phyloP scores from a whole-genome alignment of 305 asterid genomes.

The Fraxinus albicans region DNA sequence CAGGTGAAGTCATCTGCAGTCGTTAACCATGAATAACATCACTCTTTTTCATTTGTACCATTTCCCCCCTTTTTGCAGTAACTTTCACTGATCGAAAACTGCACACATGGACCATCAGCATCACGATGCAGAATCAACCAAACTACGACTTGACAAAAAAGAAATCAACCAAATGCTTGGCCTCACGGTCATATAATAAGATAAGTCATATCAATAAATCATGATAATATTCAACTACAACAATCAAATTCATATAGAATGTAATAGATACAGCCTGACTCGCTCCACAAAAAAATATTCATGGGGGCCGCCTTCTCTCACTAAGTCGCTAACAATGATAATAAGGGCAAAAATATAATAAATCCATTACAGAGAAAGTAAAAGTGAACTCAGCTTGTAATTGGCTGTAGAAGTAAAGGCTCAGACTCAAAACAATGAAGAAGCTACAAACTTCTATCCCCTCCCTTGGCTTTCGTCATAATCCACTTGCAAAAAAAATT shows the following conservation, averaged over 20 bases:
- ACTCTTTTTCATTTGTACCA: neutral
- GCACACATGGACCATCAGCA: neutral
- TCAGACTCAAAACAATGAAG: neutral
- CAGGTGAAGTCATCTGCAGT: neutral
- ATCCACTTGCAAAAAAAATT: neutral
- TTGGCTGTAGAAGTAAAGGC: constrained; percentile 1
- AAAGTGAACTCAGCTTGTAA: constrained; percentile 12
- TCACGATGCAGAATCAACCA: neutral
- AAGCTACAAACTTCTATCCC: neutral
- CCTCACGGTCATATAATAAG: neutral
- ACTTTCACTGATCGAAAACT: neutral
- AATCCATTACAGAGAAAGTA: neutral
- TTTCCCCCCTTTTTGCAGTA: neutral
- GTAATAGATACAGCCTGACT: neutral
- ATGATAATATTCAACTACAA: neutral
- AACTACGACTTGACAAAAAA: neutral
- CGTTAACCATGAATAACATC: neutral
- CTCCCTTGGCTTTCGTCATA: constrained; percentile 9
- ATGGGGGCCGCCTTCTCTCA: constrained; percentile 2
- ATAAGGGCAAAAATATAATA: constrained; percentile 9
- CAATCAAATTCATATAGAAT: neutral
- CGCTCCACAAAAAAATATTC: neutral
- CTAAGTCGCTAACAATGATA: neutral
- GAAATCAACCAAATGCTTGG: neutral
- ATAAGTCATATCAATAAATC: neutral